phyloP scores from a whole-genome alignment of 1,284 basidiomycete species.

The Malassezia dermatis region DNA sequence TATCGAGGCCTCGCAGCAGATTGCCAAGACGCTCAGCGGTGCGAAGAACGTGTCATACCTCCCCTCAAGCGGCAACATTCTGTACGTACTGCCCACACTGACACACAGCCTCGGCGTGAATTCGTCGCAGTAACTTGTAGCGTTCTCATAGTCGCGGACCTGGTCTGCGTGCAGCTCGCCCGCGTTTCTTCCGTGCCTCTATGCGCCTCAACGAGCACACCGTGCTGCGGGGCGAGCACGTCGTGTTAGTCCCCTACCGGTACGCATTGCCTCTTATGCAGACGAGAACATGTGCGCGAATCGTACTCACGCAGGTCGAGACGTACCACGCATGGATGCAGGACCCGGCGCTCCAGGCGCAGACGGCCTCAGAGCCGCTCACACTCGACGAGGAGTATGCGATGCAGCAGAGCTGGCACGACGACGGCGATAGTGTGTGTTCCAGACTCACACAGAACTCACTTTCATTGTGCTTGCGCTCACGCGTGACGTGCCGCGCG shows the following conservation, averaged over 20 bases:
- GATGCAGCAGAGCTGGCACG: slow-evolving; percentile 83
- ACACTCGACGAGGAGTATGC: slow-evolving; percentile 72
- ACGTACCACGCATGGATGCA: slow-evolving; percentile 84
- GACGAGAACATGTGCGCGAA: slow-evolving; percentile 7
- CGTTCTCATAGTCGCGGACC: background rate
- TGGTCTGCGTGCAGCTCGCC: background rate
- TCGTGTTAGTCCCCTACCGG: slow-evolving; percentile 17
- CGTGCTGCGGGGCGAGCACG: slow-evolving; percentile 10
- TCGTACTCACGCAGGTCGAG: slow-evolving; percentile 4
- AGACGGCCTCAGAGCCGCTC: slow-evolving; percentile 78
- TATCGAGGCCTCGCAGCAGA: slow-evolving; percentile 96
- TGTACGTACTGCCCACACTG: slow-evolving; percentile 21
- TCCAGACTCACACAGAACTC: slow-evolving; percentile 54
- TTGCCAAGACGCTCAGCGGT: slow-evolving; percentile 54
- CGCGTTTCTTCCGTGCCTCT: background rate
- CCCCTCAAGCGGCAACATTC: slow-evolving; percentile 47
- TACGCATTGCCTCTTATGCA: background rate
- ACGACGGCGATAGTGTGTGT: slow-evolving; percentile 69
- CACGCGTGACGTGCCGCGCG: background rate
- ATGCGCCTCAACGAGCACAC: slow-evolving; percentile 11
- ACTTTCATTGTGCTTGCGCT: slow-evolving; percentile 55
- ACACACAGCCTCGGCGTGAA: slow-evolving; percentile 13
- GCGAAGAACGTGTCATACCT: slow-evolving; percentile 51
- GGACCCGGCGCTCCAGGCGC: slow-evolving; percentile 60
- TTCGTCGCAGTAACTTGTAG: background rate